Evolutionary conservation across 345 rosid species (phyloP).

Genomic region (Xanthoceras sorbifolium): DNA sequence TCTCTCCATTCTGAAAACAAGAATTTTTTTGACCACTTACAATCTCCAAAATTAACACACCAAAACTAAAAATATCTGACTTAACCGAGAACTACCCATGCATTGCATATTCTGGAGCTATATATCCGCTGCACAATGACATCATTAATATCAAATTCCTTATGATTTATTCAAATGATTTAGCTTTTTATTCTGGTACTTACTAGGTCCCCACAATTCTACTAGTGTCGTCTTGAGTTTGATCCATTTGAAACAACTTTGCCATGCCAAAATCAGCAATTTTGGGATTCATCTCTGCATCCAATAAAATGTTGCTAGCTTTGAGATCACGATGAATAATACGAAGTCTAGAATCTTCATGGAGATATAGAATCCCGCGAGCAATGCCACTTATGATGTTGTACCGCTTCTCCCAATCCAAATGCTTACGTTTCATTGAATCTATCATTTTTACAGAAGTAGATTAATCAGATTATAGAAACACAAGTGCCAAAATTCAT

Average conservation of each 20-base stretch:
- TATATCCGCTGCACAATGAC: constrained; percentile 30
- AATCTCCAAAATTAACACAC: constrained; percentile 44
- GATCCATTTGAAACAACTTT: constrained; percentile 34
- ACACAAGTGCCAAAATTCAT: not conserved
- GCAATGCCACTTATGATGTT: constrained; percentile 44
- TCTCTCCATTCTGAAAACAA: constrained; percentile 15
- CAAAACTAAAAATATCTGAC: constrained; percentile 46
- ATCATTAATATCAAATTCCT: not conserved
- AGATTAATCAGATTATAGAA: no score
- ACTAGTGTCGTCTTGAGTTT: constrained; percentile 37
- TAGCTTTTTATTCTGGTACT: constrained; percentile 3
- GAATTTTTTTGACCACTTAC: constrained; percentile 36
- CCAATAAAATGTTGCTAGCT: constrained; percentile 49
- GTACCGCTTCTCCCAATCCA: constrained; percentile 36
- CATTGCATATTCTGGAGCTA: constrained; percentile 49
- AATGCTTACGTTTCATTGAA: constrained; percentile 10
- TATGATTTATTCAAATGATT: not conserved
- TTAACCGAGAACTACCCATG: constrained; percentile 42
- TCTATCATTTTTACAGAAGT: constrained; percentile 16
- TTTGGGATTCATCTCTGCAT: constrained; percentile 42
- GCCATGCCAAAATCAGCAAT: constrained; percentile 59
- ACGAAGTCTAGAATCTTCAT: constrained; percentile 39
- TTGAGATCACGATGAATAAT: constrained; percentile 52
- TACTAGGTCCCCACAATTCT: constrained; percentile 50
- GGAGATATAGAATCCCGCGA: constrained; percentile 49